These are phyloP conservation scores for Alternaria brassicae DNA, from an alignment of 2,329 filamentous ascomycete species.

Conservation along the genomic window DNA sequence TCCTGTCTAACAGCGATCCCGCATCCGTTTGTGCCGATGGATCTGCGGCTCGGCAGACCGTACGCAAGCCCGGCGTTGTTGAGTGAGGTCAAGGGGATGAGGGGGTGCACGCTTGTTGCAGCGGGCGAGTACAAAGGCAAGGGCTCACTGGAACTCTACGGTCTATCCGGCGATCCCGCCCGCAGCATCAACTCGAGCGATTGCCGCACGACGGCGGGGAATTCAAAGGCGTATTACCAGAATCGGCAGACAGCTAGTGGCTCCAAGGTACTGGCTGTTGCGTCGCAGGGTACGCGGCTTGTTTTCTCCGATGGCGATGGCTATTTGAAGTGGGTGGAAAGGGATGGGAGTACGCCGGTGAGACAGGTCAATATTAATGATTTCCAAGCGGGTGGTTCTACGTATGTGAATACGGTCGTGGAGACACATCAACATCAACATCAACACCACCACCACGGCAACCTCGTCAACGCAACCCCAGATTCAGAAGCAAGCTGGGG, in stretches of 20 bases:
- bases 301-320: slow-evolving; percentile 86
- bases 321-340: slow-evolving; percentile 87
- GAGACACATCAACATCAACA: rapidly evolving
- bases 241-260: slow-evolving; percentile 85
- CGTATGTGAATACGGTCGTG: background rate
- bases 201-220: slow-evolving; percentile 26
- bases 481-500: slow-evolving; percentile 7
- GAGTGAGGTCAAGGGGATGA: slow-evolving; percentile 59
- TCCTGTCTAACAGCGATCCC: slow-evolving; percentile 75
- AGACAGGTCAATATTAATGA: slow-evolving; percentile 66
- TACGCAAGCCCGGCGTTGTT: slow-evolving; percentile 64
- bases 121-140: slow-evolving; percentile 92
- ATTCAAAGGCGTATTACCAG: slow-evolving; percentile 54
- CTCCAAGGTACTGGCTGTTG: slow-evolving; percentile 81
- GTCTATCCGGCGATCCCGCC: slow-evolving; percentile 56
- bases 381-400: background rate
- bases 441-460: background rate
- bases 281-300: slow-evolving; percentile 80
- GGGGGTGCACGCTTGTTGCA: slow-evolving; percentile 74
- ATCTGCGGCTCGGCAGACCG: slow-evolving; percentile 63
- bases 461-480: slow-evolving; percentile 1
- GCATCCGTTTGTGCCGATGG: slow-evolving; percentile 69
- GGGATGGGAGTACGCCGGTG: slow-evolving; percentile 71
- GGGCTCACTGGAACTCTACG: slow-evolving; percentile 88
- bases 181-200: slow-evolving; percentile 41